phyloP scores from a whole-genome alignment of 345 rosid species.

The Sonneratia alba region DNA sequence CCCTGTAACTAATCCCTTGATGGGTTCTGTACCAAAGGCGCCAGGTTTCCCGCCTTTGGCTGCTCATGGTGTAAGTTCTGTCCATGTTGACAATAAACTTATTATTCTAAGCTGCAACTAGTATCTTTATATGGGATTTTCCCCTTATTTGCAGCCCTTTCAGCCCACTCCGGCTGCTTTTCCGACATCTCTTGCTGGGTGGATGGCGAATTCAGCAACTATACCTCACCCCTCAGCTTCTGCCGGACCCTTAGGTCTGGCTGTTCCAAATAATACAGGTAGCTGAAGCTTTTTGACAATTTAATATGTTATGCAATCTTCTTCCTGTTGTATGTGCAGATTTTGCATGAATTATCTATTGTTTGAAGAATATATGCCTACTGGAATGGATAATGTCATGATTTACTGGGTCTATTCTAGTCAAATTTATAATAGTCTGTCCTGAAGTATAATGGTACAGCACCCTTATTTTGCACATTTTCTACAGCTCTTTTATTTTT shows the following conservation, averaged over 20 bases:
- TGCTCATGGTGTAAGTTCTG: conserved; percentile 62
- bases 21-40: conserved; percentile 52
- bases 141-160: conserved; percentile 38
- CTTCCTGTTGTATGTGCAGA: neutral
- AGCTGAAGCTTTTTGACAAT: neutral
- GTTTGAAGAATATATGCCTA: neutral
- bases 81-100: conserved; percentile 1
- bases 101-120: conserved; percentile 9
- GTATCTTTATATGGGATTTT: conserved; percentile 2
- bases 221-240: conserved; percentile 64
- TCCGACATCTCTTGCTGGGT: conserved; percentile 58
- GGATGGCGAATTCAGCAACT: conserved; percentile 70
- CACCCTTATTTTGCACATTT: neutral
- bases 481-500: neutral
- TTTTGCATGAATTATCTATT: neutral
- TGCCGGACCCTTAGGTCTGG: conserved; percentile 58
- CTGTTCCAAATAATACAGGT: conserved; percentile 61
- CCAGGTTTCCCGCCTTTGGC: conserved; percentile 48
- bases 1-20: conserved; percentile 67
- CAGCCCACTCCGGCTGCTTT: conserved; percentile 59
- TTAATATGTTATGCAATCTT: neutral
- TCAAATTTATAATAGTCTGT: no score
- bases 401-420: neutral
- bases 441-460: no score
- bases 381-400: neutral